phyloP scores from a whole-genome alignment of 352 stramenopile genomes.

The Pythium biforme region DNA sequence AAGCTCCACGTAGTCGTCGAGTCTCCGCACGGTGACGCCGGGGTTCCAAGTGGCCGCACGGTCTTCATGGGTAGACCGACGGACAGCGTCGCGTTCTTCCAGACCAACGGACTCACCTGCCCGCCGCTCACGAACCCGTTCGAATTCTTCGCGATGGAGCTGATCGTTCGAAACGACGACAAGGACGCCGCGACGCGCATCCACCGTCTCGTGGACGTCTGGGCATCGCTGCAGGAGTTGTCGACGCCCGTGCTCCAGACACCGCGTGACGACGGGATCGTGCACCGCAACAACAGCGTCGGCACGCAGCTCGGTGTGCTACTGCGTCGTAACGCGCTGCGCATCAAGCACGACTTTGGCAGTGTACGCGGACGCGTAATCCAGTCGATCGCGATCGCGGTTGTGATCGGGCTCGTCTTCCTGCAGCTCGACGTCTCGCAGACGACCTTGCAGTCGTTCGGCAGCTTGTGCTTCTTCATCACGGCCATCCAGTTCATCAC shows the following conservation, averaged over 20 bases:
- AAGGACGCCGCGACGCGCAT: constrained; percentile 32
- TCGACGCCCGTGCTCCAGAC: not conserved
- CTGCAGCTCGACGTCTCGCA: constrained; percentile 36
- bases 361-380: constrained; percentile 24
- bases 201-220: constrained; percentile 38
- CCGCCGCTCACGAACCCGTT: constrained; percentile 58
- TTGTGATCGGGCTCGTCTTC: constrained; percentile 32
- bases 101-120: constrained; percentile 47
- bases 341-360: constrained; percentile 23
- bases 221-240: constrained; percentile 14
- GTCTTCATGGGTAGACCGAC: constrained; percentile 66
- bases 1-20: constrained; percentile 47
- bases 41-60: constrained; percentile 54
- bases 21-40: constrained; percentile 14
- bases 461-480: constrained; percentile 41
- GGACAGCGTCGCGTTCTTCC: constrained; percentile 62
- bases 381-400: constrained; percentile 25
- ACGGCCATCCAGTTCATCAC: constrained; percentile 10
- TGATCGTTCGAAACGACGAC: constrained; percentile 44
- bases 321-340: constrained; percentile 16
- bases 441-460: constrained; percentile 47
- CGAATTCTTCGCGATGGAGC: constrained; percentile 64
- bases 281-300: not conserved
- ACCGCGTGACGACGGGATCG: not conserved
- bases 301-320: constrained; percentile 6